Percentiles rank a stretch among this genome's conserved stretches.
These are phyloP conservation scores for Termitomyces sp. DNA, from an alignment of 768 basidiomycete genomes.

Conservation along the genomic window DNA sequence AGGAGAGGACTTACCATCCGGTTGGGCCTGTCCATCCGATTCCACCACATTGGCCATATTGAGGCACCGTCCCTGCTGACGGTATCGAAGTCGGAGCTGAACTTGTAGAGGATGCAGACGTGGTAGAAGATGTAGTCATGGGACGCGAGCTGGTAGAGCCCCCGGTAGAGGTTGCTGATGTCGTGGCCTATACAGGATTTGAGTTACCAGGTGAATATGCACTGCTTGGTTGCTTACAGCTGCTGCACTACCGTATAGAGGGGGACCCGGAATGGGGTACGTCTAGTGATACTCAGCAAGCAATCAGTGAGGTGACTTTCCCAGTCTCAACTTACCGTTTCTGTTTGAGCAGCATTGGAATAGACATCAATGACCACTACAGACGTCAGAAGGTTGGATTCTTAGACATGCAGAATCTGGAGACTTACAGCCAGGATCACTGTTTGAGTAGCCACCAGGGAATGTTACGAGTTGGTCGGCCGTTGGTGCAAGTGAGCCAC, in stretches of 20 bases:
- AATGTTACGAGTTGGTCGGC: constrained; percentile 40
- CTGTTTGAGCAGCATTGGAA: constrained; percentile 28
- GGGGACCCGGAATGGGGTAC: constrained; percentile 40
- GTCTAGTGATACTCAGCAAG: background rate
- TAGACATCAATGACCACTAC: constrained; percentile 37
- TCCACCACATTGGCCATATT: constrained; percentile 41
- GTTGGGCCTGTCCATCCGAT: constrained; percentile 33
- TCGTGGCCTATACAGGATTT: background rate
- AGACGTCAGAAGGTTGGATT: constrained; percentile 14
- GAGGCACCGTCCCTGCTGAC: constrained; percentile 24
- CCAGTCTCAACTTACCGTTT: constrained; percentile 12
- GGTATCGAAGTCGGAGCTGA: constrained; percentile 11
- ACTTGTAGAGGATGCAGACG: constrained; percentile 3
- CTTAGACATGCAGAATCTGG: background rate
- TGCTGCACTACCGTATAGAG: constrained; percentile 33
- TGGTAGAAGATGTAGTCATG: constrained; percentile 11
- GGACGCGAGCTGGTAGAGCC: background rate
- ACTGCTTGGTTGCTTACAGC: background rate
- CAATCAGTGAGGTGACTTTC: too few relatives aligned
- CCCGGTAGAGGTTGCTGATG: constrained; percentile 3
- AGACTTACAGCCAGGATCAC: constrained; percentile 36
- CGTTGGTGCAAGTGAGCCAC: constrained; percentile 34
- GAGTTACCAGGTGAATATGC: background rate
- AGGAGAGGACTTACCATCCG: constrained; percentile 25
- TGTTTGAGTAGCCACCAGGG: constrained; percentile 40